Evolutionary conservation across 225 moss, liverwort and hornwort species (phyloP), one percentile per base, ranked within the genome.

Genomic region (Bryoerythrophyllum caledonicum): DNA sequence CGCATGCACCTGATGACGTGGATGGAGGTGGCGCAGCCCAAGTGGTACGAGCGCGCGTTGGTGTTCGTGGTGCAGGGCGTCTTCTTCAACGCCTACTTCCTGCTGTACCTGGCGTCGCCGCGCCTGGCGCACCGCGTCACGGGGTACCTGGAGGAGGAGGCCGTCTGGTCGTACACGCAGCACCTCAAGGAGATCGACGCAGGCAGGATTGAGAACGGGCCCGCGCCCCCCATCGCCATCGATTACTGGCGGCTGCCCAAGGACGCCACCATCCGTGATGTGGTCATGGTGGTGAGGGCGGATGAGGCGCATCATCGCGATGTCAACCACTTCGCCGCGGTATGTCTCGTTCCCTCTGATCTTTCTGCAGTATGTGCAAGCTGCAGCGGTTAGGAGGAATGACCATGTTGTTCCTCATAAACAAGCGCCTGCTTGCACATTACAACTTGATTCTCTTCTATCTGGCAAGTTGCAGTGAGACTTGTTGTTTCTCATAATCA

Each of bases 301-400:
- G 97, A 99, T 67, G 97, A 99, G 74, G 93, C 94, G 43, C 97
- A 99, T 71, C 97, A 99, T 88, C 93, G 94, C 41, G 97, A 99
- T 81, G 97, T 99, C 13, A 99, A 99, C 79, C 97, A 99, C 77
- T 99, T 91, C 46, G 97, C 97, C 68, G 90, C 94, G 81, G 97
- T 99, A 89, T 11, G 82, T 71, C 35, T 15, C 5, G 23, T 28
- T 20, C 37, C 58, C 21, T 46, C 16, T 7, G 3, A 17, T 16
- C 17, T 17, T 16, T 15, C 32, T 41, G 41, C 41, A 41, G 1
- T 3, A 43, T 14, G 44, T 44, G 14, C 44, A 15, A 15, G 17
- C 14, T 48, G 17, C 46, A 46, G 15, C 9, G 38, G 38, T 10
- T 38, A 12, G 9, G 41, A 10, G 46, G 3, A 46, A 15, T 46